Conservation (phyloP, 2,329 filamentous ascomycete species). For the Blastomyces gilchristii region DNA sequence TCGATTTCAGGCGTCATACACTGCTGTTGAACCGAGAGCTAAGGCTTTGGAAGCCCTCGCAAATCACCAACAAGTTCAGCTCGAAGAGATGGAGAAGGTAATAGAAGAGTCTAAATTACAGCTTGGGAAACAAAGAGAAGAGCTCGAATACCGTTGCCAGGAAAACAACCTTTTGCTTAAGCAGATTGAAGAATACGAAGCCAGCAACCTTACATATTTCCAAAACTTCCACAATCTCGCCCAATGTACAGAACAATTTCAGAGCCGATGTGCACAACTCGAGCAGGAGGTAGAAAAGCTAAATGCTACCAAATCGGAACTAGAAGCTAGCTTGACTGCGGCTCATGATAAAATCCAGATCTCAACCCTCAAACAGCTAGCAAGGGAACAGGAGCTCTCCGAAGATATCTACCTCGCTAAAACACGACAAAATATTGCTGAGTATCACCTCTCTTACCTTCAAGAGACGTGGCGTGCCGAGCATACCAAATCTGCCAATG, state of each 20-base stretch:
- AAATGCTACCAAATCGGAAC: not conserved
- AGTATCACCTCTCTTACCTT: not conserved
- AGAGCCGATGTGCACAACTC: not conserved
- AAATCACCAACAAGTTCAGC: not conserved
- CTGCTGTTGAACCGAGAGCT: not conserved
- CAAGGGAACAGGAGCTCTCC: not conserved
- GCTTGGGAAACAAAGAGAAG: not conserved
- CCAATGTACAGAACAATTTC: not conserved
- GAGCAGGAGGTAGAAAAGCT: not conserved
- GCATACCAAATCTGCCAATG: not conserved
- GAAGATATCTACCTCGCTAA: not conserved
- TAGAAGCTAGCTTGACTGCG: not conserved
- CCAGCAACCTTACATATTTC: not conserved
- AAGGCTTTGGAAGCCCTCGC: not conserved
- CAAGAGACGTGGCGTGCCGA: not conserved
- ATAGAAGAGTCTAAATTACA: not conserved
- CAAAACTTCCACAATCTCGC: not conserved
- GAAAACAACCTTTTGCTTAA: no score
- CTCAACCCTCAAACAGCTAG: not conserved
- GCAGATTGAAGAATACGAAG: no score
- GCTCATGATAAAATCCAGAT: not conserved
- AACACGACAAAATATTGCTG: not conserved
- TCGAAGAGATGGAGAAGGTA: not conserved
- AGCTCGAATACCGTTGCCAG: not conserved
- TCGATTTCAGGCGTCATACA: not conserved